These are phyloP conservation scores for Silene vulgaris DNA, from an alignment of 179 eudicot genomes.

Conservation along the genomic window DNA sequence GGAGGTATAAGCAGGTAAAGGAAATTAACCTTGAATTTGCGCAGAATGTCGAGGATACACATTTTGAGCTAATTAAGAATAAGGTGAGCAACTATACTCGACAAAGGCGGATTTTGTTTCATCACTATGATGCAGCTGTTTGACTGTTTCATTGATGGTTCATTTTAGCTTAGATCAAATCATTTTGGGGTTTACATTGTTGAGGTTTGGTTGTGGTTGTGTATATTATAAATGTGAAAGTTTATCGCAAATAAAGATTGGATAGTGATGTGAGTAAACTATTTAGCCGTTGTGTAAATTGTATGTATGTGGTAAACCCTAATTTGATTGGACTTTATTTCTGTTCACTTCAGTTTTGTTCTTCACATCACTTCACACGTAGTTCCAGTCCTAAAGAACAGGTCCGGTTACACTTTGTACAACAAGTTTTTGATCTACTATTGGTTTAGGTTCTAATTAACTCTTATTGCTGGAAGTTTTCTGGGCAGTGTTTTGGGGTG, in stretches of 20 bases:
- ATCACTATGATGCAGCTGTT: background rate
- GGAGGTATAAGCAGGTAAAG: slow-evolving; percentile 71
- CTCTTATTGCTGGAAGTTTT: background rate
- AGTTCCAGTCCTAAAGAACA: too few species aligned
- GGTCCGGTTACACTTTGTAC: too few species aligned
- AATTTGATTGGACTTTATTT: too few species aligned
- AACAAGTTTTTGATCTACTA: too few species aligned
- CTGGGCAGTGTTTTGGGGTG: background rate
- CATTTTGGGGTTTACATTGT: background rate
- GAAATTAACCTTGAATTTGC: slow-evolving; percentile 80
- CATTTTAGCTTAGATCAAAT: too few species aligned
- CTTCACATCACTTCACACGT: too few species aligned
- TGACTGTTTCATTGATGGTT: too few species aligned
- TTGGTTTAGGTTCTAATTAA: background rate
- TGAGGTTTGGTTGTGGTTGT: too few species aligned
- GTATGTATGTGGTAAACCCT: background rate
- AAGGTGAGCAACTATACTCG: slow-evolving; percentile 36
- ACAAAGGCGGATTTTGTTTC: background rate
- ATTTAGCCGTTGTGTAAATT: background rate
- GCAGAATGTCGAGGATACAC: slow-evolving; percentile 57
- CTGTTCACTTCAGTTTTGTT: too few species aligned
- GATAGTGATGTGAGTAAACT: background rate
- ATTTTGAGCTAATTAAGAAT: slow-evolving; percentile 44
- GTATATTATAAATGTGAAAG: too few species aligned
- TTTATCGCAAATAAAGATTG: background rate